Conservation (phyloP, 2,329 filamentous ascomycete genomes). For the Colletotrichum gigasporum region DNA sequence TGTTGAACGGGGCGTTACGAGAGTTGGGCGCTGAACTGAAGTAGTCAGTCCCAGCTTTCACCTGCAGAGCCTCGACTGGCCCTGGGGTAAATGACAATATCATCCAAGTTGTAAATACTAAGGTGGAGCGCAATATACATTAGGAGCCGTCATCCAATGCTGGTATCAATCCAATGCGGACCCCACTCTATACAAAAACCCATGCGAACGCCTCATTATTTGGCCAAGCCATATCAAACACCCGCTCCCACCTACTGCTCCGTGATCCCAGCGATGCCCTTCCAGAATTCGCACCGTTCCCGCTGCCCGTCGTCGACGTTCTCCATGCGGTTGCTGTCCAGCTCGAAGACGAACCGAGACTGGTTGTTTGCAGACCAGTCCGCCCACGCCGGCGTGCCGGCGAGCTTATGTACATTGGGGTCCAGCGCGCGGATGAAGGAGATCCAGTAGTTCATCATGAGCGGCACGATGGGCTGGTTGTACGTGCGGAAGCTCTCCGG, state of each 20-base stretch:
- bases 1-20: too few relatives aligned
- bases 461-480: conserved; percentile 54
- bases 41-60: too few relatives aligned
- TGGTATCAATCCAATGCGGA: too few relatives aligned
- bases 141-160: too few relatives aligned
- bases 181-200: neutral
- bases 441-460: conserved; percentile 60
- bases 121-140: too few relatives aligned
- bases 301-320: conserved; percentile 42
- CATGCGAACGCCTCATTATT: conserved; percentile 23
- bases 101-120: too few relatives aligned
- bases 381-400: conserved; percentile 51
- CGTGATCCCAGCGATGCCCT: conserved; percentile 42
- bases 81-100: too few relatives aligned
- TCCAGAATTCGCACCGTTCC: conserved; percentile 53
- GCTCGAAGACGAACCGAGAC: conserved; percentile 51
- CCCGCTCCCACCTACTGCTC: conserved; percentile 21
- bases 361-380: conserved; percentile 42
- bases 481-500: conserved; percentile 52
- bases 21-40: too few relatives aligned
- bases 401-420: conserved; percentile 49
- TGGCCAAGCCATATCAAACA: neutral
- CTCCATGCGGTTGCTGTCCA: conserved; percentile 52
- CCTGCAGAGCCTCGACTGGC: too few relatives aligned
- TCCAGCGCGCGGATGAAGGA: conserved; percentile 57